These are phyloP conservation scores for Komagataella kurtzmanii DNA, from an alignment of 805 yeast genomes.

Conservation along the genomic window DNA sequence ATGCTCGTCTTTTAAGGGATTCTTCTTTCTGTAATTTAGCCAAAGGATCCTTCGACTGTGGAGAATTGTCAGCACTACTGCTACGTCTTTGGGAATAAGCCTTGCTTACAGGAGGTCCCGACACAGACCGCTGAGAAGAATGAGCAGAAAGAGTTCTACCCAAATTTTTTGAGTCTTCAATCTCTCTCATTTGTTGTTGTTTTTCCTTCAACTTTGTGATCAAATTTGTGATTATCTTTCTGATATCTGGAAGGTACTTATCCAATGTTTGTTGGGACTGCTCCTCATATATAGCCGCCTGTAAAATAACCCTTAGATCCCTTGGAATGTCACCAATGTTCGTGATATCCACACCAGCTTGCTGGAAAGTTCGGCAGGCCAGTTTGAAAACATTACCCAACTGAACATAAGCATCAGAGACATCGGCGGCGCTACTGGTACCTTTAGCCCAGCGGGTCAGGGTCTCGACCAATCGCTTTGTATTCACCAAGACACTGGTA, in stretches of 20 bases:
- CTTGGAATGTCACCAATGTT: slow-evolving; percentile 90
- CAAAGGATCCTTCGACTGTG: slow-evolving; percentile 40
- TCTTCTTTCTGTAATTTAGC: slow-evolving; percentile 72
- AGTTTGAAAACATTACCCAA: slow-evolving; percentile 89
- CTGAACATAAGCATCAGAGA: slow-evolving; percentile 81
- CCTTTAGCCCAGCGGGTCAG: slow-evolving; percentile 84
- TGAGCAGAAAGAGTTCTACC: background rate
- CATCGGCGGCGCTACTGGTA: slow-evolving; percentile 68
- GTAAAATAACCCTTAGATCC: slow-evolving; percentile 64
- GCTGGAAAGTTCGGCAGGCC: slow-evolving; percentile 66
- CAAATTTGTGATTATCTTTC: slow-evolving; percentile 73
- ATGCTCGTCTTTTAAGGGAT: slow-evolving; percentile 81
- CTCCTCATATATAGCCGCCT: slow-evolving; percentile 71
- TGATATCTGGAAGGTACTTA: slow-evolving; percentile 65
- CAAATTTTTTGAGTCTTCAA: slow-evolving; percentile 3
- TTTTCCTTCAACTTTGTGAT: slow-evolving; percentile 71
- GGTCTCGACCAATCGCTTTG: slow-evolving; percentile 78
- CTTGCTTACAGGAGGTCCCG: slow-evolving; percentile 11
- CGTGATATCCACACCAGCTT: slow-evolving; percentile 66
- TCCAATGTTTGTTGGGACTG: slow-evolving; percentile 80
- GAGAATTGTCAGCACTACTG: slow-evolving; percentile 1
- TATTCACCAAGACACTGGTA: slow-evolving; percentile 68
- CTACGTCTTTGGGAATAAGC: slow-evolving; percentile 2
- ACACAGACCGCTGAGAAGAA: slow-evolving; percentile 10
- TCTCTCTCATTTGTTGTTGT: slow-evolving; percentile 33